Base-by-base conservation (phyloP, 306 rosid genomes). In the Quercus berberidifolia region DNA sequence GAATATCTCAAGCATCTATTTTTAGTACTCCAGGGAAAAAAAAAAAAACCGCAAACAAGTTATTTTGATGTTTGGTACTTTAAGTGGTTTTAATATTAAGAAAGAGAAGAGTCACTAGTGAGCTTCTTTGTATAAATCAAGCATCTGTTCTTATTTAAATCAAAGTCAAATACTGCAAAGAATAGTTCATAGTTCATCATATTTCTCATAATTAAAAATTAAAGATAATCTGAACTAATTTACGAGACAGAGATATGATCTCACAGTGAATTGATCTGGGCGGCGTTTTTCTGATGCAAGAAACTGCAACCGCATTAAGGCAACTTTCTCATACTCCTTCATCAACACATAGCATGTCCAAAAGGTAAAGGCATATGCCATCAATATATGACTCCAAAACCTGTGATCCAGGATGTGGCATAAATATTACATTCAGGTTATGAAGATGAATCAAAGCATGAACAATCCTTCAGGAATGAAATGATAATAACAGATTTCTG, bases 221-320 rank as follows among this genome's bases (percentile, higher is more conserved):
- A 30, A 65, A 74, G n/a, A 49, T 72, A 38, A 67, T 64, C 13
- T 55, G 21, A 74, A 73, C 73, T 5, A 49, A 28, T 51, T n/a
- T n/a, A 51, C 62, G 72, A 69, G 43, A 31, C 20, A 74, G 46
- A 79, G 57, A 77, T 49, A 81, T 49, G 79, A 62, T 73, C 82
- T 89, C 76, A 95, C 98, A 73, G 99, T 81, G 78, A 90, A 95
- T 82, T 95, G 99, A 87, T 95, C 94, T 2, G 99, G 91, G 38
- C 92, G 94, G 15, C 99, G 99, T 74, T 75, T 90, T 82, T 84
- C 92, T 31, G 91, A 33, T 55, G 96, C 94, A 86, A 91, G 89
- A 89, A 95, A 95, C 28, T 93, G 90, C 85, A 95, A 83, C 83
- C 99, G 88, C 99, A 93, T 86, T 3, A 75, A 21, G 78, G 99